Percentiles rank a stretch among this genome's conserved stretches.
These are phyloP conservation scores for Podaxis sp. DNA, from an alignment of 768 basidiomycete species.

Conservation along the genomic window DNA sequence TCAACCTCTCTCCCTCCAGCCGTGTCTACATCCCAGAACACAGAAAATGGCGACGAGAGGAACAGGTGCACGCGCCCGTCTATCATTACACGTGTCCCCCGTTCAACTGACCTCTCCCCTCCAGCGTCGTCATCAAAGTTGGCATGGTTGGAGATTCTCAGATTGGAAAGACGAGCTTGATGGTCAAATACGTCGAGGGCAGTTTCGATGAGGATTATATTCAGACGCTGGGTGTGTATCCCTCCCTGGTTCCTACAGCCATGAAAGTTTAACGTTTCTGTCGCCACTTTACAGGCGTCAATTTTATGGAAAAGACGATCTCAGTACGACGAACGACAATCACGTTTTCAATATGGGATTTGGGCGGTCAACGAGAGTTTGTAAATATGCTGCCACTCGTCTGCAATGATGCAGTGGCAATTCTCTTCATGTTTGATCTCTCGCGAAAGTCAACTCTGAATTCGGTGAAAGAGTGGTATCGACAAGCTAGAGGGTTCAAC, in stretches of 20 bases:
- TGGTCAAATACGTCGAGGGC: constrained; percentile 99
- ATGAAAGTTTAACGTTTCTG: not conserved
- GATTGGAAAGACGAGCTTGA: constrained; percentile 98
- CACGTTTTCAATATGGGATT: constrained; percentile 99
- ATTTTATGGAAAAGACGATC: constrained; percentile 99
- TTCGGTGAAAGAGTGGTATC: constrained; percentile 99
- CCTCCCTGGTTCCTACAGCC: not conserved
- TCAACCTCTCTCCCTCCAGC: constrained; percentile 44
- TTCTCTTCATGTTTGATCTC: constrained; percentile 99
- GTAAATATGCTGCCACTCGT: constrained; percentile 99
- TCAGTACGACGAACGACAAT: constrained; percentile 97
- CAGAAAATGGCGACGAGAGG: constrained; percentile 72
- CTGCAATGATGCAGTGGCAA: constrained; percentile 99
- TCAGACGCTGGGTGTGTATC: constrained; percentile 87
- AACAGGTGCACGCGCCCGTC: constrained; percentile 48
- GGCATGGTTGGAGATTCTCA: constrained; percentile 99
- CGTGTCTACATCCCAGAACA: constrained; percentile 54
- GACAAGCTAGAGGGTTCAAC: constrained; percentile 98
- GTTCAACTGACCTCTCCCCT: constrained; percentile 1
- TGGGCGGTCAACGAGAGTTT: constrained; percentile 97
- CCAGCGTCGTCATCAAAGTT: constrained; percentile 93
- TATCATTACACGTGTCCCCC: not conserved
- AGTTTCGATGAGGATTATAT: constrained; percentile 99
- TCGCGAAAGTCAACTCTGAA: constrained; percentile 97
- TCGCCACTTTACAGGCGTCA: constrained; percentile 63